These are phyloP conservation scores for Lactarius evosmus DNA, from an alignment of 768 basidiomycete species.

Conservation along the genomic window DNA sequence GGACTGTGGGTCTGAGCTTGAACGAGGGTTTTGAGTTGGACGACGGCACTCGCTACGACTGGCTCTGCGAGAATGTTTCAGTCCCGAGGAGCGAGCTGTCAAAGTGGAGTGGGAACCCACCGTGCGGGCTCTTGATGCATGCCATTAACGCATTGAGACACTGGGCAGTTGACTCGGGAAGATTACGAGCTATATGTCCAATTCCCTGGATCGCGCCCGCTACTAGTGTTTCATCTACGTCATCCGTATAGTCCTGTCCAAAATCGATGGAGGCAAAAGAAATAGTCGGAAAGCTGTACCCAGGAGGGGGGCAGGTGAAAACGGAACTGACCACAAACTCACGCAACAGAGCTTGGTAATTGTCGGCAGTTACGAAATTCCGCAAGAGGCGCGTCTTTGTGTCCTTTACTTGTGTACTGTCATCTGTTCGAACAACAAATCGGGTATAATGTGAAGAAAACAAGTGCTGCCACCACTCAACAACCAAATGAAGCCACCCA, in stretches of 20 bases:
- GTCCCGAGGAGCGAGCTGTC: not conserved
- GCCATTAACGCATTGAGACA: slow-evolving; percentile 73
- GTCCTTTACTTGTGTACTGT: slow-evolving; percentile 62
- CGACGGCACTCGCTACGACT: slow-evolving; percentile 74
- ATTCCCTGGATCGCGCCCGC: slow-evolving; percentile 73
- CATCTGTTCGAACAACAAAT: slow-evolving; percentile 68
- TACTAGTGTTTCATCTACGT: slow-evolving; percentile 67
- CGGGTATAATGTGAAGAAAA: slow-evolving; percentile 60
- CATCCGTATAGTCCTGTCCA: slow-evolving; percentile 75
- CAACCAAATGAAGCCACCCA: not conserved
- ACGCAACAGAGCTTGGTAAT: slow-evolving; percentile 64
- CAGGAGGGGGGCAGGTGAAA: not conserved
- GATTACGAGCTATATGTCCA: slow-evolving; percentile 65
- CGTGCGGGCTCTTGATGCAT: slow-evolving; percentile 76
- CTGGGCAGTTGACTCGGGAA: slow-evolving; percentile 66
- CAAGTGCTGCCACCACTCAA: slow-evolving; percentile 45
- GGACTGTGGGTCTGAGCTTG: slow-evolving; percentile 55
- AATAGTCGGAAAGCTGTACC: not conserved
- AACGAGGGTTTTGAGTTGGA: slow-evolving; percentile 82
- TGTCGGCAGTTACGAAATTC: slow-evolving; percentile 61
- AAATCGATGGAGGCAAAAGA: not conserved
- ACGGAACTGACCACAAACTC: slow-evolving; percentile 73
- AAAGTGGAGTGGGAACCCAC: slow-evolving; percentile 34
- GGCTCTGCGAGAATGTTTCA: slow-evolving; percentile 48
- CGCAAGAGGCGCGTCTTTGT: slow-evolving; percentile 74